A percentile compares a stretch with the other conserved stretches of the same genome.
phyloP scores from a whole-genome alignment of 108 stramenopile genomes.

The Nitzschia sp. region DNA sequence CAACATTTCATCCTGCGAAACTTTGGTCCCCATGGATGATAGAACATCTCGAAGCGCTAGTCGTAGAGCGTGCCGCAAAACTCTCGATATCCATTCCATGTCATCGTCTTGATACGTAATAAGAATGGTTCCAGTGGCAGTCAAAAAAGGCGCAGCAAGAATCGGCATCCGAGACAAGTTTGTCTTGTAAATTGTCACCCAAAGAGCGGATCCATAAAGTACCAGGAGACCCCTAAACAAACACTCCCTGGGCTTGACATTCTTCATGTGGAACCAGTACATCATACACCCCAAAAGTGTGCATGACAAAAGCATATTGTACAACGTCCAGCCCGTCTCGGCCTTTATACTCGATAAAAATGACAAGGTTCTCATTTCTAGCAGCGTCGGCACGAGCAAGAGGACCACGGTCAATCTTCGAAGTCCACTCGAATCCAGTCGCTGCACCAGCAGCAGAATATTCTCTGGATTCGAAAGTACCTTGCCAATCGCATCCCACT shows the following conservation, averaged over 20 bases:
- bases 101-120: conserved; percentile 35
- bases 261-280: not conserved
- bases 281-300: conserved; percentile 11
- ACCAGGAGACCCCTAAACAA: conserved; percentile 24
- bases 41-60: conserved; percentile 45
- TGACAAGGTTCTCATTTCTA: conserved; percentile 41
- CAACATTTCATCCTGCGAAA: conserved; percentile 50
- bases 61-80: conserved; percentile 37
- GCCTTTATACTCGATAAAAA: conserved; percentile 33
- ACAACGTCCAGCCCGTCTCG: conserved; percentile 15
- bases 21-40: conserved; percentile 25
- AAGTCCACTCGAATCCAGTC: conserved; percentile 9
- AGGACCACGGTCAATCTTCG: conserved; percentile 26
- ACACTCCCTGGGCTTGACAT: conserved; percentile 18
- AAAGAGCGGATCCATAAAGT: conserved; percentile 35
- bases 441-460: not conserved
- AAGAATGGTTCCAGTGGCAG: conserved; percentile 41
- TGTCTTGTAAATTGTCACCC: conserved; percentile 19
- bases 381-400: conserved; percentile 27
- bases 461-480: conserved; percentile 13
- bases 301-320: conserved; percentile 2
- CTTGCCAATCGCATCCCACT: conserved; percentile 5
- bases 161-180: conserved; percentile 18
- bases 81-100: conserved; percentile 30
- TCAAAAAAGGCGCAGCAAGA: conserved; percentile 43